Evolutionary conservation across 805 yeast species (phyloP).

Genomic region (Metschnikowia picachoensis): DNA sequence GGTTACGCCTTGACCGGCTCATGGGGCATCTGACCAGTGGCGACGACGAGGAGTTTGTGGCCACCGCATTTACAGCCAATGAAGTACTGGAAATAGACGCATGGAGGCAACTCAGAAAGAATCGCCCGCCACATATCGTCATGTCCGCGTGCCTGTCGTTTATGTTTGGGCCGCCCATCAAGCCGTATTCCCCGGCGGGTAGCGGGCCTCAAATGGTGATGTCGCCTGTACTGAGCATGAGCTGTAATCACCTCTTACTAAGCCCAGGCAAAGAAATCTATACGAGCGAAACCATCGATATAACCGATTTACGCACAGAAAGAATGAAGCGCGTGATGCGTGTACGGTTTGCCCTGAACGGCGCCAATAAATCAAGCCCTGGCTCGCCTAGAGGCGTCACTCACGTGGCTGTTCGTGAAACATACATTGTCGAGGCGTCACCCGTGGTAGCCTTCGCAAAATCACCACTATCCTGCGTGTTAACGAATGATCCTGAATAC

Average conservation of each 20-base stretch:
- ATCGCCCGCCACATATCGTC: neutral
- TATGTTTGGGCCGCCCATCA: conserved; percentile 7
- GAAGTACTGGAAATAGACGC: neutral
- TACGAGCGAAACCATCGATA: conserved; percentile 6
- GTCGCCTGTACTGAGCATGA: conserved; percentile 5
- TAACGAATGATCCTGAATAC: conserved; percentile 6
- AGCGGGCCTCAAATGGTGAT: conserved; percentile 3
- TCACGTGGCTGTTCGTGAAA: too few relatives aligned
- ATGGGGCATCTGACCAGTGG: neutral
- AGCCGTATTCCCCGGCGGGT: conserved; percentile 5
- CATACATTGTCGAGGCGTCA: too few relatives aligned
- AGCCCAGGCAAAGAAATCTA: conserved; percentile 8
- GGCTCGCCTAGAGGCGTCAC: too few relatives aligned
- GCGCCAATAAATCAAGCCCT: neutral
- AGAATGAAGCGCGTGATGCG: conserved; percentile 7
- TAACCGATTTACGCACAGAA: conserved; percentile 2
- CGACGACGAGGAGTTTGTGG: neutral
- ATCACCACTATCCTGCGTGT: conserved; percentile 4
- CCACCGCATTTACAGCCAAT: too few relatives aligned
- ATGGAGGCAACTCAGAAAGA: conserved; percentile 1
- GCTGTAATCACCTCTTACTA: neutral
- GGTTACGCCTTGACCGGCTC: neutral
- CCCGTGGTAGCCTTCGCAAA: neutral
- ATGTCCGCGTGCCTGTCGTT: conserved; percentile 10
- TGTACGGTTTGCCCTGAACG: conserved; percentile 5